Conservation (phyloP, 768 basidiomycete genomes). For the Floccularia luteovirens region DNA sequence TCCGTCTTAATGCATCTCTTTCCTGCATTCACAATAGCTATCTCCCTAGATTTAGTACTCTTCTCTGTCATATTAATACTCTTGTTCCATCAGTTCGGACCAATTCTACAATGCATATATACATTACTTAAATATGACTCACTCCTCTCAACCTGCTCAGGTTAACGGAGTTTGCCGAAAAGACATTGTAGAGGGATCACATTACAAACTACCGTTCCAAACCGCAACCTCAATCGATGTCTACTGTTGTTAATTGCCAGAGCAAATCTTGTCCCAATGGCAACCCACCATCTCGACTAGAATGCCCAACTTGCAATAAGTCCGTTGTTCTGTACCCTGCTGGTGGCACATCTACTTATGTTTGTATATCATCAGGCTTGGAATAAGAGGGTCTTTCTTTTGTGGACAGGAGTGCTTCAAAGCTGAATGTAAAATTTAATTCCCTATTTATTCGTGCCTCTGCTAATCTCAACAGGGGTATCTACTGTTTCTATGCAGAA, state of each 20-base stretch:
- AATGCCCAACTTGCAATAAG: slow-evolving; percentile 95
- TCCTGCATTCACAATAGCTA: too few species aligned
- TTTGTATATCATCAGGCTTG: slow-evolving; percentile 42
- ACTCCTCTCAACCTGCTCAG: too few species aligned
- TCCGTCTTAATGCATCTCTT: too few species aligned
- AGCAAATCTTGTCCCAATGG: slow-evolving; percentile 69
- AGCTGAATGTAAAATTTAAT: slow-evolving; percentile 65
- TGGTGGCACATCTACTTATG: slow-evolving; percentile 6
- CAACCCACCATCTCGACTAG: slow-evolving; percentile 77
- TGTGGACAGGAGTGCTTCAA: slow-evolving; percentile 98
- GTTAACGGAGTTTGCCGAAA: too few species aligned
- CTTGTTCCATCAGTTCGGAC: too few species aligned
- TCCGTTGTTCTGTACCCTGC: slow-evolving; percentile 25
- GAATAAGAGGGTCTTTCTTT: slow-evolving; percentile 81
- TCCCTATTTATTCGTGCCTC: slow-evolving; percentile 5
- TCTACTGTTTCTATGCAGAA: slow-evolving; percentile 6
- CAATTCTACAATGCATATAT: too few species aligned
- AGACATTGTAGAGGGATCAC: too few species aligned
- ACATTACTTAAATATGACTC: too few species aligned
- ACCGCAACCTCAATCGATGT: too few species aligned
- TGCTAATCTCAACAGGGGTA: slow-evolving; percentile 24
- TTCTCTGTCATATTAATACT: too few species aligned
- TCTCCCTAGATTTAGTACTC: too few species aligned
- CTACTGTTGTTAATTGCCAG: slow-evolving; percentile 46
- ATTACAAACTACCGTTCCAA: too few species aligned